Conservation (phyloP, 495 filamentous ascomycete genomes). For the Neurospora intermedia region DNA sequence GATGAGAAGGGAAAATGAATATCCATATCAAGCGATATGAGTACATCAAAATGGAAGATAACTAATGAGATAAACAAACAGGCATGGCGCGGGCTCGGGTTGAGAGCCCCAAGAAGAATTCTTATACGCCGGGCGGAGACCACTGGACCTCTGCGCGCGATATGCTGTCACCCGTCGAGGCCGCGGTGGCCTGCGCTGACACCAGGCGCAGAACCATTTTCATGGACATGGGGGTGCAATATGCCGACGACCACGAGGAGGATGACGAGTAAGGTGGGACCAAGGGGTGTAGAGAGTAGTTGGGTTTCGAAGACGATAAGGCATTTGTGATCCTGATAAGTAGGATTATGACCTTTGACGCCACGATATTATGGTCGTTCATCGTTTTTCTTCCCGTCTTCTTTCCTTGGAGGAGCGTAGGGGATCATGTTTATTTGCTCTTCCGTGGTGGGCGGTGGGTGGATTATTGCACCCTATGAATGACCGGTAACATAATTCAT, state of each 20-base stretch:
- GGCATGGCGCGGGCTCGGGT: not conserved
- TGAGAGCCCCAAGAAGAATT: not conserved
- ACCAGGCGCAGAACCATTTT: not conserved
- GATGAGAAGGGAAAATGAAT: not conserved
- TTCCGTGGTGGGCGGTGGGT: too few relatives aligned
- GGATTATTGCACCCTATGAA: too few relatives aligned
- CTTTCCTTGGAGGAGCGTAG: too few relatives aligned
- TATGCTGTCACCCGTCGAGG: not conserved
- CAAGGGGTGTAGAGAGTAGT: not conserved
- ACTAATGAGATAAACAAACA: not conserved
- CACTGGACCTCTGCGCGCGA: not conserved
- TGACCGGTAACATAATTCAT: too few relatives aligned
- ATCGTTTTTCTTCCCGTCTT: too few relatives aligned
- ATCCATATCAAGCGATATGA: not conserved
- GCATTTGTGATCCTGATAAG: not conserved
- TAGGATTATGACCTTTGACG: not conserved
- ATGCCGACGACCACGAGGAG: not conserved
- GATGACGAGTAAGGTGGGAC: not conserved
- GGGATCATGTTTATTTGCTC: not conserved
- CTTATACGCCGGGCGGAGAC: not conserved
- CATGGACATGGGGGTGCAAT: not conserved
- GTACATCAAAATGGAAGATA: not conserved
- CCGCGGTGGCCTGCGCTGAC: not conserved
- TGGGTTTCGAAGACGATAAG: not conserved
- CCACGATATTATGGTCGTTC: not conserved